Conservation (phyloP, 257 asterid species). For the Salvia hispanica region DNA sequence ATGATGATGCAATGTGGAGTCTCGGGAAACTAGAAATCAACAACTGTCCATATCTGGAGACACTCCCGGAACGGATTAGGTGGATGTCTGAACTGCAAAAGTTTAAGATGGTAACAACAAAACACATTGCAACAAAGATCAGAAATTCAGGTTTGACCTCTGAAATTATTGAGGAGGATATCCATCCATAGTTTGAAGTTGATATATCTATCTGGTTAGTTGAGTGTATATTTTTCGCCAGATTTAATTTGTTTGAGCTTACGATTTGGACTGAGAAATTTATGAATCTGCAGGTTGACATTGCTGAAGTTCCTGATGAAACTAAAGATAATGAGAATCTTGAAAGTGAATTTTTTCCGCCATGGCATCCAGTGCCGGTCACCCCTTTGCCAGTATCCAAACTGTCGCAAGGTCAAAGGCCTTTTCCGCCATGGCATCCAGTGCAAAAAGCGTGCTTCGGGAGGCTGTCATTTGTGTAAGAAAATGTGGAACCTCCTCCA, state of each 20-base stretch:
- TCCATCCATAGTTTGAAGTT: no score
- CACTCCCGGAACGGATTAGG: no score
- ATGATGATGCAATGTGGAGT: no score
- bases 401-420: conserved; percentile 95
- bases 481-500: conserved; percentile 99
- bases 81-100: no score
- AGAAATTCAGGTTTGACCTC: no score
- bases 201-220: no score
- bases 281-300: conserved; percentile 61
- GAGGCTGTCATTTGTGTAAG: conserved; percentile 91
- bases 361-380: conserved; percentile 91
- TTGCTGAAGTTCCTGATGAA: conserved; percentile 66
- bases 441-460: conserved; percentile 88
- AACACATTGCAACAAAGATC: no score
- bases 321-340: conserved; percentile 87
- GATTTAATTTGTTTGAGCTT: conserved; percentile 10
- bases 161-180: no score
- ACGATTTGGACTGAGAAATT: conserved; percentile 28
- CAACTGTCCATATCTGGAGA: no score
- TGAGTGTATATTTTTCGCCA: no score
- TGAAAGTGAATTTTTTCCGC: conserved; percentile 97
- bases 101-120: no score
- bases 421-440: conserved; percentile 94
- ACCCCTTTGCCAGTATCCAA: conserved; percentile 72
- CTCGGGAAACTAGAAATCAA: no score